phyloP scores from a whole-genome alignment of 306 rosid genomes.

The Morella rubra region DNA sequence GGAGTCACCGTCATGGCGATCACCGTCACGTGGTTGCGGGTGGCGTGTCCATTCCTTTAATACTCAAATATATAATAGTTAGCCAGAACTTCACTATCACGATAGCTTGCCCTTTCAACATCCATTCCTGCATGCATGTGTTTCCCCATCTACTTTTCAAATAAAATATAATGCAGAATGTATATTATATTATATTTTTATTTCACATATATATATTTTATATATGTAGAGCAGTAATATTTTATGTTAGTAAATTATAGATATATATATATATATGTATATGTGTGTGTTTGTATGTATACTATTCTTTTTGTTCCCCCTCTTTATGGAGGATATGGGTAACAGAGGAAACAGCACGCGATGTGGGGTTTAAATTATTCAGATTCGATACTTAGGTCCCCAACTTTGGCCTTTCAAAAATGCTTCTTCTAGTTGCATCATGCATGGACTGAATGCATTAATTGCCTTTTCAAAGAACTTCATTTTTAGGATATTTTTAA shows the following conservation, averaged over 20 bases:
- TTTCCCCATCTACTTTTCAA: too few species aligned
- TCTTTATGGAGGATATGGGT: not conserved
- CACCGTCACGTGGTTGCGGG: constrained; percentile 48
- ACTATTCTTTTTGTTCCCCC: not conserved
- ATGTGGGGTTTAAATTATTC: not conserved
- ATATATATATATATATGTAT: not conserved
- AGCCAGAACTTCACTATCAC: constrained; percentile 14
- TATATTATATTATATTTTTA: too few species aligned
- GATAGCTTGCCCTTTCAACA: too few species aligned
- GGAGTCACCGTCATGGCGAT: constrained; percentile 18
- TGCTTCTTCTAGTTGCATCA: not conserved
- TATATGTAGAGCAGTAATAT: not conserved
- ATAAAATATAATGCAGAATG: too few species aligned
- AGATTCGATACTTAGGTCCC: not conserved
- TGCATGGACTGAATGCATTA: not conserved
- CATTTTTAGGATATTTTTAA: too few species aligned
- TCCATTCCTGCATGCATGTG: too few species aligned
- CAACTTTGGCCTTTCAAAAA: not conserved
- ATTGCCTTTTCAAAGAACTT: not conserved
- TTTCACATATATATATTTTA: not conserved
- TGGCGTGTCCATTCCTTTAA: constrained; percentile 27
- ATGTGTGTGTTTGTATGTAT: too few species aligned
- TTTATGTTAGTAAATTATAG: not conserved
- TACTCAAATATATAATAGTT: not conserved
- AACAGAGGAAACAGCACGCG: not conserved